Base-by-base conservation (phyloP, 768 basidiomycete genomes). In the Russula sp. region DNA sequence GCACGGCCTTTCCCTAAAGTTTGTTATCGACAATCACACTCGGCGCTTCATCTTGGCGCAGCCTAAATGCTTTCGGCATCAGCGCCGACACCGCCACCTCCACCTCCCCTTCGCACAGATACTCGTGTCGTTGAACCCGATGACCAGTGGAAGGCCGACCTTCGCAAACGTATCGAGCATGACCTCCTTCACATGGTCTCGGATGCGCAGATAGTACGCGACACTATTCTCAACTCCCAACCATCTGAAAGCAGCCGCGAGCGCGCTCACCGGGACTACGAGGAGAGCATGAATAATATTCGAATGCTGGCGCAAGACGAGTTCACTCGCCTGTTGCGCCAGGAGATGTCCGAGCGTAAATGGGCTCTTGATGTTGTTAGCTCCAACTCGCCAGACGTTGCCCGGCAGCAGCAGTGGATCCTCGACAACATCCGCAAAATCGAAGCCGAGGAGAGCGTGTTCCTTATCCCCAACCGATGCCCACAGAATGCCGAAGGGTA, bases 361-460 rank as follows among this genome's bases (percentile, higher is more conserved):
- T 67, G 65, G 65, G 66, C 66, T 5, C 55, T 67, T 3, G 34
- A 67, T 32, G 38, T 60, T 10, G 62, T 62, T 24, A 59, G 51
- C 32, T 44, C 56, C 22, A 62, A 65, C n/a, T 69, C 68, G 14
- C 66, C 66, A 5, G 66, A 69, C 46, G 66, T 68, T 38, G 57
- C 44, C n/a, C 49, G 63, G 24, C 59, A 69, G 57, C 68, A 69
- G 54, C 68, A 69, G 60, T 57, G 40, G 62, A 69, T 68, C 50
- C 57, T 69, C 28, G 68, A 69, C 7, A 55, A 44, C 28, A 67
- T 69, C 50, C 58, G 52, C 38, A 69, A 64, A 62, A 10, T n/a
- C 24, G 62, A 67, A 62, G 14, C 26, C 24, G 62, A 67, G 0
- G 48, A 52, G n/a, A n/a, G 34, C 61, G 28, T 38, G 14, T 10